Evolutionary conservation across 2,329 filamentous ascomycete genomes (phyloP), one percentile per base, ranked within the genome.

Genomic region (Aspergillus terreus): DNA sequence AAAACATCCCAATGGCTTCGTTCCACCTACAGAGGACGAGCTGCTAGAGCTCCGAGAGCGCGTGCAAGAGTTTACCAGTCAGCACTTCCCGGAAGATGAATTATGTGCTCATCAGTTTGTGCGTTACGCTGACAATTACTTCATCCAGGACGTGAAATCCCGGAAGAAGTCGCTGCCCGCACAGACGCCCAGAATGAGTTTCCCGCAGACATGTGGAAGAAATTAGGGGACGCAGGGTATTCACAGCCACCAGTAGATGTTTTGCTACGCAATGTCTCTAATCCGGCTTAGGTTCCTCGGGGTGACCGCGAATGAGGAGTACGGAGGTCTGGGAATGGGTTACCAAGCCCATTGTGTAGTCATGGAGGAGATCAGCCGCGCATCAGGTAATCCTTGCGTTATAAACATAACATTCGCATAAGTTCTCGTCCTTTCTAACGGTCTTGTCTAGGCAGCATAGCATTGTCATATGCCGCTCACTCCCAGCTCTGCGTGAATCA

Each of bases 401-500:
- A 14, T 4, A 6, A 17, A 12, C 12, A 14, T 7, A 17, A 4
- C 6, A 3, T 35, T 0, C 27, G 7, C 10, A 30, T 30, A 9
- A 23, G 7, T 30, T 30, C 27, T 30, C 10, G 27, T 30, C 9
- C 27, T 11, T 30, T 11, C 27, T 30, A 30, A 30, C 27, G 12
- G 14, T 2, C 44, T 50, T 5, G 12, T 35, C 17, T 42, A 73
- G 71, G 71, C 51, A 74, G 71, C 55, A 71, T 72, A 27, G 92
- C 84, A 0, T 81, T 99, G 44, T 95, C 90, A 61, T 99, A 97
- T 70, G 92, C 92, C 2, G 94, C 94, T 6, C 94, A 99, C 74
- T 94, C 88, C 27, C 94, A 99, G 72, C 81, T 99, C 47, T 97
- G 94, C 74, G 87, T 97, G 53, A 99, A 99, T 72, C 94, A 99